Evolutionary conservation across 805 yeast species (phyloP).

Genomic region (Kazachstania taianensis): DNA sequence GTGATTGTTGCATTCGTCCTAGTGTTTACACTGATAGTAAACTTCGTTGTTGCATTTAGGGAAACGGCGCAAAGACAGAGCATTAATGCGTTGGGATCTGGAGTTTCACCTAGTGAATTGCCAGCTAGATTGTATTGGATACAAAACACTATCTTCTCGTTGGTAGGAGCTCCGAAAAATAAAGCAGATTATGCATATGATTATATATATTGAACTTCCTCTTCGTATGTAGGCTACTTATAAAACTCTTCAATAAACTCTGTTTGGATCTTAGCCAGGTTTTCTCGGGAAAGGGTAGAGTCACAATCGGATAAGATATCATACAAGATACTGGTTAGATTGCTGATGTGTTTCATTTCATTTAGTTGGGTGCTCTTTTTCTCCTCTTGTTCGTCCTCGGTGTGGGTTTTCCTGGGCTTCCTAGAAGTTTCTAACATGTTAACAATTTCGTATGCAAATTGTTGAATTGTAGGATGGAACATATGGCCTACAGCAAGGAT

Average conservation of each 20-base stretch:
- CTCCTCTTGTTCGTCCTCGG: constrained; percentile 4
- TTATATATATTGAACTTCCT: too few species aligned
- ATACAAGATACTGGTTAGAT: constrained; percentile 19
- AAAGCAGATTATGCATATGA: too few species aligned
- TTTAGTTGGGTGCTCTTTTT: constrained; percentile 1
- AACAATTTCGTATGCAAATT: constrained; percentile 21
- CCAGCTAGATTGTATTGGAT: too few species aligned
- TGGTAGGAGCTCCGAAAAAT: constrained; percentile 27
- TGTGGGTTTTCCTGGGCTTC: constrained; percentile 3
- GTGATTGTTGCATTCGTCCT: constrained; percentile 64
- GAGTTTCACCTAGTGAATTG: too few species aligned
- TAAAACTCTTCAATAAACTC: constrained; percentile 14
- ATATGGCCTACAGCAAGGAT: constrained; percentile 22
- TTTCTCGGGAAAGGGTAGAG: constrained; percentile 6
- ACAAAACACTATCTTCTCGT: constrained; percentile 23
- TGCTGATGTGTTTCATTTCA: constrained; percentile 21
- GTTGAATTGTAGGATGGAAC: constrained; percentile 20
- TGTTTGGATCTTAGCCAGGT: constrained; percentile 19
- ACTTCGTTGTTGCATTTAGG: constrained; percentile 60
- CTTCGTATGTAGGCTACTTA: neutral
- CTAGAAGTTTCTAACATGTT: neutral
- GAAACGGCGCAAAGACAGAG: constrained; percentile 28
- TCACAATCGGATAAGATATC: constrained; percentile 5
- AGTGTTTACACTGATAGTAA: constrained; percentile 52
- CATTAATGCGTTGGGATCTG: too few species aligned